Evolutionary conservation across 208 protist genomes (phyloP), one percentile per base, ranked within the genome.

Genomic region (Wallacemonas sp.): DNA sequence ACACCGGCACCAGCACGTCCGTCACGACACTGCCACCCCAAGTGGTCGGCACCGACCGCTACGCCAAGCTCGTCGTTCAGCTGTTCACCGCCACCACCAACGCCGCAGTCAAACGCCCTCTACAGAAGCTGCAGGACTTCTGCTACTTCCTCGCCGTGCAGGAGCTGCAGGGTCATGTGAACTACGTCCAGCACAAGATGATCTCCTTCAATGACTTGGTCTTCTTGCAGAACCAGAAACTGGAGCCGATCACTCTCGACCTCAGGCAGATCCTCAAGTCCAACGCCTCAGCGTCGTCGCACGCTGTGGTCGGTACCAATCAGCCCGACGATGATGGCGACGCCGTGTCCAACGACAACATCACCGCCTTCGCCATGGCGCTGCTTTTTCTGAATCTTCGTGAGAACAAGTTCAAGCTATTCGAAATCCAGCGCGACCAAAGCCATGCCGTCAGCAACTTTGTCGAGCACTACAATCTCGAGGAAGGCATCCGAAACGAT

Each of bases 321-420:
- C 24, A 17, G 5, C 3, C 21, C 19, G 58, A 63, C 32, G 48
- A 50, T n/a, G n/a, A n/a, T n/a, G n/a, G n/a, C n/a, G n/a, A n/a
- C n/a, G n/a, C n/a, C 22, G 36, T 48, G 6, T 41, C 65, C 26
- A 38, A 36, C 38, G 66, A 54, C 26, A 66, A 13, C 38, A 45
- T 45, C 21, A 50, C 38, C 15, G 50, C 54, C 24, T 62, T 92
- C 39, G 82, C 78, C 21, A 71, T 88, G 44, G 68, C 71, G n/a
- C 60, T 93, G 41, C 68, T 93, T 1, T 79, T 93, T 44, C 57
- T 91, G 2, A 78, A 85, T 19, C 71, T 96, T 27, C 81, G 86
- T 19, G 90, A 93, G 60, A 87, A 87, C 71, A 93, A 91, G 63
- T 96, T 91, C 59, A 93, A 92, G 68, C 78, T 77, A 22, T 86